Evolutionary conservation across 163 green algal species (phyloP), one percentile per base, ranked within the genome.

Genomic region (Volvox carteri): DNA sequence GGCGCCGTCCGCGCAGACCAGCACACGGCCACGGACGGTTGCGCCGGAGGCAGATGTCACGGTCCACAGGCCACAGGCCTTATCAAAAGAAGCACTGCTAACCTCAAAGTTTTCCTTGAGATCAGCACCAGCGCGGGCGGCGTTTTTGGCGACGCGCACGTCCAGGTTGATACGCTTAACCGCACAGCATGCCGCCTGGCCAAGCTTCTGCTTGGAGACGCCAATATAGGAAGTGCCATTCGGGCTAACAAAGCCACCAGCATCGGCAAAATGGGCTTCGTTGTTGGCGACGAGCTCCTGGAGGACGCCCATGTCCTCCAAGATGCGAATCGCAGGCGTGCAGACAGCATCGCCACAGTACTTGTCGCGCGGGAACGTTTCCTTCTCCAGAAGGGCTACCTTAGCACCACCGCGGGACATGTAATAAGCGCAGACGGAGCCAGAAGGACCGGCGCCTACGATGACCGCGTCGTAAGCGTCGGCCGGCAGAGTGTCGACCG

Each of bases 141-240:
- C 96, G 21, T 91, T 90, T 73, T 93, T 92, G 2, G 96, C 96
- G 25, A 98, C 91, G 23, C 94, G 91, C 28, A 90, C 90, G 89
- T 99, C 97, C 85, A 99, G 90, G 92, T 98, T 93, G 84, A 97
- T 97, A 86, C 97, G 95, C 91, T 98, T 98, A 9, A 98, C 95
- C 9, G 97, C 97, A 86, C 94, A 97, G 70, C 94, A 96, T 1
- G 96, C 97, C 28, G 96, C 96, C 76, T 95, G 87, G 41, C 96
- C 96, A 44, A 98, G 93, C 92, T 97, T 96, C 86, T 97, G 87
- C 93, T 97, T 93, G 18, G 95, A 97, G 33, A 94, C 93, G 54
- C 96, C 97, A 54, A 99, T 98, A 91, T 98, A 99, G 6, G 93
- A 95, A 68, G 97, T 96, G 67, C 97, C 97, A 41, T 90, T 92